Conservation (phyloP, 306 rosid species). For the Begonia loranthoides region DNA sequence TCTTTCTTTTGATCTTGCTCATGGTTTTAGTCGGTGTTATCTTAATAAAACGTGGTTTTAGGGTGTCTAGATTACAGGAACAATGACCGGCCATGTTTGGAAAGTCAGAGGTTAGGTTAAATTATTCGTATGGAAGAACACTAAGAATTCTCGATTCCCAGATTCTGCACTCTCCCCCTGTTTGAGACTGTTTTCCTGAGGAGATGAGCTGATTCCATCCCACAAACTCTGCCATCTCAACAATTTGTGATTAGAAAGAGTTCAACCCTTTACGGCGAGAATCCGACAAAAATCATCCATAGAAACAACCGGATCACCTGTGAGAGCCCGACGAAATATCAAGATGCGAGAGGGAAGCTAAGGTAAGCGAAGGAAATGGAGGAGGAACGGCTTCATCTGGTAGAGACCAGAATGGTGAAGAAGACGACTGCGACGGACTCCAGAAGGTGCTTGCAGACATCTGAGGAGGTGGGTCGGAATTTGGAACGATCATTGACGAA, state of each 20-base stretch:
- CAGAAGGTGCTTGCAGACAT: no score
- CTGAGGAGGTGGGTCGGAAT: no score
- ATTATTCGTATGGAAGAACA: no score
- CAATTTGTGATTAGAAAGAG: not conserved
- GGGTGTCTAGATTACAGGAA: no score
- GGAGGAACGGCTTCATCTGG: not conserved
- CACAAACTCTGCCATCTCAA: not conserved
- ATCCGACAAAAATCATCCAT: not conserved
- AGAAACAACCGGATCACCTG: not conserved
- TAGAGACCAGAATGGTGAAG: not conserved
- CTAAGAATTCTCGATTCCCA: not conserved
- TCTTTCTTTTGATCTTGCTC: no score
- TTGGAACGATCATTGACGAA: no score
- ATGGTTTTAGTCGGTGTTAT: no score
- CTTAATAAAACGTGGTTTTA: no score
- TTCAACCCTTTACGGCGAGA: not conserved
- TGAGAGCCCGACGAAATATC: not conserved
- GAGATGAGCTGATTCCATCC: not conserved
- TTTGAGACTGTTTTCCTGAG: not conserved
- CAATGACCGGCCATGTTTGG: no score
- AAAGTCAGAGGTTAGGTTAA: no score
- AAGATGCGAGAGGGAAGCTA: not conserved
- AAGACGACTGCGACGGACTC: not conserved
- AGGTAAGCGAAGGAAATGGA: not conserved
- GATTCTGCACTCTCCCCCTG: not conserved